phyloP scores from a whole-genome alignment of 768 basidiomycete species.

The Rhizopogon salebrosus region DNA sequence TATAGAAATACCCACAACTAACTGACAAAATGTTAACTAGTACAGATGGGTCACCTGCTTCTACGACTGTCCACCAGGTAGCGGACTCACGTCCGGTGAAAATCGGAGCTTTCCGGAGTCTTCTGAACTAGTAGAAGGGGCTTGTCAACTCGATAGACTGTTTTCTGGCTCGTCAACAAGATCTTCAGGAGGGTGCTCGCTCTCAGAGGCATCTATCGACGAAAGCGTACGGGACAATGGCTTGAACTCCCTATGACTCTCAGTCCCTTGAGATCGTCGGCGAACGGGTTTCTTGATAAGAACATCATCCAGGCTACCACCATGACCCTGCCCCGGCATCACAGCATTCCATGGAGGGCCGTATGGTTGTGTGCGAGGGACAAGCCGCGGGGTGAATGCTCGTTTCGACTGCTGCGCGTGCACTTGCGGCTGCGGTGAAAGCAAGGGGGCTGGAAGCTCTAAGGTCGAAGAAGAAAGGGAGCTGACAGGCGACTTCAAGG shows the following conservation, averaged over 20 bases:
- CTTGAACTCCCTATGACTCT: neutral
- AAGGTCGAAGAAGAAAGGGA: constrained; percentile 10
- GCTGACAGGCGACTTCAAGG: constrained; percentile 14
- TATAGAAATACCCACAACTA: neutral
- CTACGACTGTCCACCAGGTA: neutral
- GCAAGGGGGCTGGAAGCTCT: neutral
- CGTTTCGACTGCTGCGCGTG: constrained; percentile 10
- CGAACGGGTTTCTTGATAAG: neutral
- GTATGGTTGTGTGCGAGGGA: constrained; percentile 32
- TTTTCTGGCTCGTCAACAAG: neutral
- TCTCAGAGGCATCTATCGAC: neutral
- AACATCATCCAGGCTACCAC: neutral
- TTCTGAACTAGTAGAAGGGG: neutral
- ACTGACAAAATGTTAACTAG: neutral
- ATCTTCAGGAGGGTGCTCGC: neutral
- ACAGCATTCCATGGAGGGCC: constrained; percentile 31
- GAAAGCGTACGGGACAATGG: neutral
- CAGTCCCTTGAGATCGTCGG: neutral
- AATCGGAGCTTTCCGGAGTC: neutral
- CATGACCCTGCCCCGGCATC: constrained; percentile 14
- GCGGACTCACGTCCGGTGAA: neutral
- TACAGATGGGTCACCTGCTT: neutral
- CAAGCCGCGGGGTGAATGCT: constrained; percentile 19
- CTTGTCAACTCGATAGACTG: neutral
- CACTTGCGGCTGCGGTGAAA: neutral